phyloP scores from a whole-genome alignment of 225 moss, liverwort and hornwort species.

The Neckera pumila region DNA sequence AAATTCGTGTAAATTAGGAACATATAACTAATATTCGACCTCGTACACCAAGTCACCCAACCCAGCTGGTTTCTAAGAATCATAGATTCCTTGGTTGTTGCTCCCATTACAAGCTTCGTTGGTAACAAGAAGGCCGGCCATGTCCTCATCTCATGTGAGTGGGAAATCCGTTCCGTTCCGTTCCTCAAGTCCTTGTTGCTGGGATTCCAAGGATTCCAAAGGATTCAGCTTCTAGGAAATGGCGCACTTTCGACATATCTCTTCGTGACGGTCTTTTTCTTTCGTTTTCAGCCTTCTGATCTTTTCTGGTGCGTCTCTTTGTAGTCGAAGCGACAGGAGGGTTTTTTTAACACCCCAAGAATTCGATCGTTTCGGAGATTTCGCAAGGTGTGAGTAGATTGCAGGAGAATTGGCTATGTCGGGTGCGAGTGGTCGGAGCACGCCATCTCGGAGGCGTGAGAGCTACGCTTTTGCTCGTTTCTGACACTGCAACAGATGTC shows the following conservation, averaged over 20 bases:
- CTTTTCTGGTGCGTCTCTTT: neutral
- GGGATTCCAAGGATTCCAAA: neutral
- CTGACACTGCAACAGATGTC: neutral
- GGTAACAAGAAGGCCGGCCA: neutral
- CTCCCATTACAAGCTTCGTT: neutral
- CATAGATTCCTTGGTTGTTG: neutral
- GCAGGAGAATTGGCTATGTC: neutral
- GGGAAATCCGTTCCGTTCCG: neutral
- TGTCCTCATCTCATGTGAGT: neutral
- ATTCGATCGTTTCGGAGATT: neutral
- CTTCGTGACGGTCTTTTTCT: neutral
- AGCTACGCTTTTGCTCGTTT: neutral
- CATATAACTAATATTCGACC: neutral
- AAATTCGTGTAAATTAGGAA: neutral
- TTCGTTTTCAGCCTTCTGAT: neutral
- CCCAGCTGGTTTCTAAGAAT: neutral
- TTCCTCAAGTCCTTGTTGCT: neutral
- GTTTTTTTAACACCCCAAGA: neutral
- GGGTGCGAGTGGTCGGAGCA: neutral
- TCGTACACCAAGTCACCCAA: neutral
- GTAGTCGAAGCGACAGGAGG: slow-evolving; percentile 18
- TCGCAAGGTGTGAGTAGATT: neutral
- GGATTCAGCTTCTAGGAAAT: neutral
- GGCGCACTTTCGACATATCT: neutral
- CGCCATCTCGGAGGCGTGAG: neutral